A percentile compares a stretch with the other conserved stretches of the same genome.
Evolutionary conservation across 805 yeast genomes (phyloP).

Genomic region (Kluyveromyces aestuarii): DNA sequence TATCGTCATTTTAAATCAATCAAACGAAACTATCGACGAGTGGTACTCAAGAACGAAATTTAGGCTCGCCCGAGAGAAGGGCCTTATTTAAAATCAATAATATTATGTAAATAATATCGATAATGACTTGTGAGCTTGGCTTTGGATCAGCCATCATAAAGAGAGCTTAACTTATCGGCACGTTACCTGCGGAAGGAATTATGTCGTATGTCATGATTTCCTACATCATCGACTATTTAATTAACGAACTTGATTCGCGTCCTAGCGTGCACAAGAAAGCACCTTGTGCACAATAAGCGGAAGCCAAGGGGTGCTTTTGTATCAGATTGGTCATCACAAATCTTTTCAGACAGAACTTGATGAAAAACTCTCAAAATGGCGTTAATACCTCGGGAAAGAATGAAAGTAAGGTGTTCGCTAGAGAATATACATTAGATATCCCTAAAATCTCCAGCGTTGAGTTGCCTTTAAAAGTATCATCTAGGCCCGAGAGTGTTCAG

Average conservation of each 20-base stretch:
- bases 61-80: slow-evolving; percentile 29
- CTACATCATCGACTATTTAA: too few species aligned
- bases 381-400: neutral
- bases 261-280: too few species aligned
- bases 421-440: slow-evolving; percentile 54
- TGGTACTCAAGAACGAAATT: slow-evolving; percentile 52
- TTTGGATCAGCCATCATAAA: too few species aligned
- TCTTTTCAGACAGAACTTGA: neutral
- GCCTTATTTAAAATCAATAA: slow-evolving; percentile 7
- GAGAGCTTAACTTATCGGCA: too few species aligned
- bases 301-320: neutral
- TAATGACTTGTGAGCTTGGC: neutral
- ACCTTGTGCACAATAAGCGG: too few species aligned
- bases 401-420: slow-evolving; percentile 27
- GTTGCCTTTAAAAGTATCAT: slow-evolving; percentile 58
- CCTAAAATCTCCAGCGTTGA: slow-evolving; percentile 73
- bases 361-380: neutral
- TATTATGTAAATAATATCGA: neutral
- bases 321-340: neutral
- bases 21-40: slow-evolving; percentile 34
- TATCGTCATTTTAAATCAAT: slow-evolving; percentile 53
- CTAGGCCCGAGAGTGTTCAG: slow-evolving; percentile 36
- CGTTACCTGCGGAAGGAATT: too few species aligned
- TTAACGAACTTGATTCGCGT: too few species aligned
- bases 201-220: too few species aligned